Evolutionary conservation across 2,329 filamentous ascomycete genomes (phyloP), one percentile per base, ranked within the genome.

Genomic region (Xylaria sp.): DNA sequence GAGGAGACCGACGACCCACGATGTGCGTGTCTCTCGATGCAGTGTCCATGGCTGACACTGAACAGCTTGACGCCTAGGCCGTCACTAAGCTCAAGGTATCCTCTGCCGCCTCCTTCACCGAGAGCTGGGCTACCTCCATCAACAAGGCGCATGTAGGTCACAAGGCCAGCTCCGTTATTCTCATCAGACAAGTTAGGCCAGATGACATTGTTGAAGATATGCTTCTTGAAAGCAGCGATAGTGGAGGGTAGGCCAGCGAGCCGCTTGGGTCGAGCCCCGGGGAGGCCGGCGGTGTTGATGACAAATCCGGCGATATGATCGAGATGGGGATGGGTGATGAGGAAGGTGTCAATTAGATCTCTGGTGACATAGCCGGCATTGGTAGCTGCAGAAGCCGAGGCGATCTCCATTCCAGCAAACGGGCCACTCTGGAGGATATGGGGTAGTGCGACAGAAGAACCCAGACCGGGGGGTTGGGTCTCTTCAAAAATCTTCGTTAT

Each of bases 151-250:
- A 93, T 89, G 70, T 96, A 98, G 0, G 92, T 97, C 33, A 99
- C 87, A 27, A 99, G 83, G 0, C 95, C 95, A 3, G 93, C 93
- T 23, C 95, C 95, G 33, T 93, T 93, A 74, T 97, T 95, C 77
- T 99, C 95, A 72, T 99, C 94, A 0, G 92, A 96, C 38, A 99
- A 79, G 69, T 99, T 99, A 0, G 95, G 95, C 95, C 95, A 99
- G 55, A 98, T 96, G 60, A 97, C 81, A 72, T 97, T 96, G 77
- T 99, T 99, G 81, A 99, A 99, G 62, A 99, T 92, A 76, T 99
- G 93, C 0, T 83, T 87, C 75, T 97, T 98, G 76, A 99, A 89
- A 0, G 94, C 93, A 46, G 92, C 85, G 53, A 99, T 93, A n/a
- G 94, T 96, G 27, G 87, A 89, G 0, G 93, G 92, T 3, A 98